A percentile compares a stretch with the other conserved stretches of the same genome.
Conservation (phyloP, 2,329 filamentous ascomycete genomes). For the Cryphonectria parasitica region DNA sequence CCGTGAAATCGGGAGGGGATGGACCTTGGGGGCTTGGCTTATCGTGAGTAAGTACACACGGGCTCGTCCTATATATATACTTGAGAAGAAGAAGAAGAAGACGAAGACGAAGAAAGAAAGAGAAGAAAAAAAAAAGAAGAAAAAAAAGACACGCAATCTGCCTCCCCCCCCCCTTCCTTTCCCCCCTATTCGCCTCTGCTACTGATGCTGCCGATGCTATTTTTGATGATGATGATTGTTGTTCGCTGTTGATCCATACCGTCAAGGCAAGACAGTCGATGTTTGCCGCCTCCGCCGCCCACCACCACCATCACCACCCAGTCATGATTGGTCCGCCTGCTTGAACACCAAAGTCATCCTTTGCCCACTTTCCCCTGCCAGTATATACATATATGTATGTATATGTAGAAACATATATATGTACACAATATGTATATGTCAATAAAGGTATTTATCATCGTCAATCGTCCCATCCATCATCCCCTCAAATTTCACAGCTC, state of each 20-base stretch:
- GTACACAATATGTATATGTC: too few species aligned
- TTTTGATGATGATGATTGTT: not conserved
- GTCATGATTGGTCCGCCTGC: not conserved
- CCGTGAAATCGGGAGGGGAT: not conserved
- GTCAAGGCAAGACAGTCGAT: not conserved
- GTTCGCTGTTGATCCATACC: not conserved
- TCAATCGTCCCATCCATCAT: not conserved
- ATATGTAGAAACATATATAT: not conserved
- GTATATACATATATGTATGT: not conserved
- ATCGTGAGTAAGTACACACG: not conserved
- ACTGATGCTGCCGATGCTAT: not conserved
- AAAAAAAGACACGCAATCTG: not conserved
- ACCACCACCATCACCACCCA: not conserved
- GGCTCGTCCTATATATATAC: not conserved
- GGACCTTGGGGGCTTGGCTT: not conserved
- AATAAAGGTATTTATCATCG: not conserved
- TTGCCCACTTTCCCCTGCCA: not conserved
- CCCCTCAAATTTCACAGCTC: constrained; percentile 1
- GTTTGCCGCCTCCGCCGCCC: too few species aligned
- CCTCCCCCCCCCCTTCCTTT: too few species aligned
- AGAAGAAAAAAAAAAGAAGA: not conserved
- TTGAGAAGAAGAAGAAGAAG: not conserved
- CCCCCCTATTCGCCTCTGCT: not conserved
- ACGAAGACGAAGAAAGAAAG: not conserved
- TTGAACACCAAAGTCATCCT: not conserved